Conservation (phyloP, 2,329 filamentous ascomycete species). For the Hypoxylon sp. region DNA sequence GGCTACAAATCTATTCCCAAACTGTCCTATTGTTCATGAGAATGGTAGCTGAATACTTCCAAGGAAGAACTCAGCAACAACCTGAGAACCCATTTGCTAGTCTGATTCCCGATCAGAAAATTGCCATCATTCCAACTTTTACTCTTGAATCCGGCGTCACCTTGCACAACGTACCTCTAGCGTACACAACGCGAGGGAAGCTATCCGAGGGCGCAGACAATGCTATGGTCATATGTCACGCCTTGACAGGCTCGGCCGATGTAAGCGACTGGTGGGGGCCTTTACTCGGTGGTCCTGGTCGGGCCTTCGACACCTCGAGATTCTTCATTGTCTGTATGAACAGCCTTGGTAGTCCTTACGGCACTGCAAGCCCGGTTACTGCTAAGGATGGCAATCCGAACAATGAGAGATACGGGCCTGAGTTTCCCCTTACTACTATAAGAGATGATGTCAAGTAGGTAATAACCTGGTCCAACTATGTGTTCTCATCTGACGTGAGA, state of each 20-base stretch:
- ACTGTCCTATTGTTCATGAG: constrained; percentile 46
- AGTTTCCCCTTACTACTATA: constrained; percentile 95
- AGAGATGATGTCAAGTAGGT: constrained; percentile 92
- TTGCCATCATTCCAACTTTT: constrained; percentile 88
- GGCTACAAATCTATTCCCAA: constrained; percentile 5
- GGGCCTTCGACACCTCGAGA: constrained; percentile 82
- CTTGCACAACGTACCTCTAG: constrained; percentile 79
- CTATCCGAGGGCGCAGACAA: constrained; percentile 71
- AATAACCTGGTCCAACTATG: constrained; percentile 8
- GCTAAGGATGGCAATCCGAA: constrained; percentile 82
- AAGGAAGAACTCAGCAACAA: constrained; percentile 75
- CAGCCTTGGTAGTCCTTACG: constrained; percentile 86
- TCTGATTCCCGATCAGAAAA: constrained; percentile 88
- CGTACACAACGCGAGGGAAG: constrained; percentile 74
- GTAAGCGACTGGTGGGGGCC: constrained; percentile 92
- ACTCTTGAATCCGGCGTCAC: constrained; percentile 92
- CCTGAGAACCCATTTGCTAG: constrained; percentile 91
- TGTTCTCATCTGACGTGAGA: constrained; percentile 37
- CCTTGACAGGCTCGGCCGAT: constrained; percentile 85
- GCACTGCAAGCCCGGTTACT: constrained; percentile 88
- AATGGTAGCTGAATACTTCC: constrained; percentile 71
- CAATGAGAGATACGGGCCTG: constrained; percentile 87
- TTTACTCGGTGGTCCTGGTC: constrained; percentile 79
- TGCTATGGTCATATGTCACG: constrained; percentile 83
- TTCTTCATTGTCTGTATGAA: constrained; percentile 92